Evolutionary conservation across 2,329 filamentous ascomycete genomes (phyloP).

Genomic region (Aspergillus chevalieri): DNA sequence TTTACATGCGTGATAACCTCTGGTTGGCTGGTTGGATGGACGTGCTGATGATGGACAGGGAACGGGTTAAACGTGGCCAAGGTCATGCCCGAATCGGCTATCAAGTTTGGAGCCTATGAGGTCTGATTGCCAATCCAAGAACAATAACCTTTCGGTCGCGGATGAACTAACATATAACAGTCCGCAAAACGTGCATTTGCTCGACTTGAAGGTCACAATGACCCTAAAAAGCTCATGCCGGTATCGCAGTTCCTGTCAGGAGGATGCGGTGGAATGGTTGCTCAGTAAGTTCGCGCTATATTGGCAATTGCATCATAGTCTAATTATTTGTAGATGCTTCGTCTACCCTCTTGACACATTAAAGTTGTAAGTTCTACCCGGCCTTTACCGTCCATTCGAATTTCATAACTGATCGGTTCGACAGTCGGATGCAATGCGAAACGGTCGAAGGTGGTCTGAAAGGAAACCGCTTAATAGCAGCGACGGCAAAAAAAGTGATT

Average conservation of each 20-base stretch:
- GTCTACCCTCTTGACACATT: conserved; percentile 83
- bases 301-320: conserved; percentile 5
- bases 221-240: conserved; percentile 70
- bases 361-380: conserved; percentile 47
- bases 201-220: conserved; percentile 77
- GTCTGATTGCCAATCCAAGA: conserved; percentile 31
- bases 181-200: conserved; percentile 84
- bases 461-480: conserved; percentile 74
- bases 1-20: conserved; percentile 1
- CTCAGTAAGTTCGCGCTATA: conserved; percentile 57
- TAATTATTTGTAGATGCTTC: conserved; percentile 56
- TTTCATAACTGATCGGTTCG: conserved; percentile 5
- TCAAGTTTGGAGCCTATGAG: conserved; percentile 97
- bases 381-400: background rate
- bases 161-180: conserved; percentile 31
- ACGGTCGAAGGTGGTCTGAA: conserved; percentile 78
- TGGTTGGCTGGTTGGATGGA: conserved; percentile 1
- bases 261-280: conserved; percentile 86
- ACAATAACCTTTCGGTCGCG: background rate
- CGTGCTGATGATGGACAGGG: conserved; percentile 48
- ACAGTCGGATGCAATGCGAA: conserved; percentile 81
- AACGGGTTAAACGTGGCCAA: conserved; percentile 96
- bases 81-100: conserved; percentile 97
- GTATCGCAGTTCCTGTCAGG: conserved; percentile 87
- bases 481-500: conserved; percentile 84